phyloP scores from a whole-genome alignment of 2,329 filamentous ascomycete genomes.

The Alternaria hordeiaustralica region DNA sequence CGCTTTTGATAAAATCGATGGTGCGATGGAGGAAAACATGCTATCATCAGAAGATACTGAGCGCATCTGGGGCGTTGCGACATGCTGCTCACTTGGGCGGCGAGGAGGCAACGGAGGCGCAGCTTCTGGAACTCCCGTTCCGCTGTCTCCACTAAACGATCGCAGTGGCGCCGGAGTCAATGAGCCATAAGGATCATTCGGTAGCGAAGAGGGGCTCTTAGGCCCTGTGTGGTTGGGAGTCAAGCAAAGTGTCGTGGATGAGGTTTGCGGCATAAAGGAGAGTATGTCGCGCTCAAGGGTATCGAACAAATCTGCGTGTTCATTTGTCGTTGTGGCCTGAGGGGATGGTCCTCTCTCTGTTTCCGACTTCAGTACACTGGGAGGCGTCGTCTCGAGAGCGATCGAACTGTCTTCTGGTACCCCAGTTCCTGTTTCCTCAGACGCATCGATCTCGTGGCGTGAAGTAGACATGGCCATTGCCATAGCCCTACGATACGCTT shows the following conservation, averaged over 20 bases:
- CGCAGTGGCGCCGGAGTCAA: conserved; percentile 8
- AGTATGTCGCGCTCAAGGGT: conserved; percentile 23
- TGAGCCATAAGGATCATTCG: background rate
- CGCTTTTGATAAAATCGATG: conserved; percentile 16
- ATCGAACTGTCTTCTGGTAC: conserved; percentile 13
- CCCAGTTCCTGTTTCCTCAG: conserved; percentile 1
- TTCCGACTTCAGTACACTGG: background rate
- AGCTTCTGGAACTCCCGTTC: background rate
- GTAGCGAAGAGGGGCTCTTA: background rate
- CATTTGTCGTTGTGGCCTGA: background rate
- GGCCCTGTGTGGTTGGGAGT: background rate
- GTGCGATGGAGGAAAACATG: conserved; percentile 7
- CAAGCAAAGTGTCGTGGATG: conserved; percentile 9
- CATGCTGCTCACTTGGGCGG: conserved; percentile 18
- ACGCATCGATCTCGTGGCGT: background rate
- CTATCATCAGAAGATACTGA: conserved; percentile 20
- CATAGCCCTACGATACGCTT: conserved; percentile 41
- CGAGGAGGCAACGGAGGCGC: conserved; percentile 31
- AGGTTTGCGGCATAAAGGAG: conserved; percentile 22
- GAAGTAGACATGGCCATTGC: conserved; percentile 30
- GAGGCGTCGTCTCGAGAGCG: background rate
- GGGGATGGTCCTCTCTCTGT: background rate
- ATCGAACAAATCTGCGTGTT: conserved; percentile 15
- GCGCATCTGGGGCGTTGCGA: background rate
- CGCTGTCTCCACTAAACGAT: conserved; percentile 14